A percentile compares a stretch with the other conserved stretches of the same genome.
Conservation (phyloP, 805 yeast genomes). For the Kluyveromyces lactis region DNA sequence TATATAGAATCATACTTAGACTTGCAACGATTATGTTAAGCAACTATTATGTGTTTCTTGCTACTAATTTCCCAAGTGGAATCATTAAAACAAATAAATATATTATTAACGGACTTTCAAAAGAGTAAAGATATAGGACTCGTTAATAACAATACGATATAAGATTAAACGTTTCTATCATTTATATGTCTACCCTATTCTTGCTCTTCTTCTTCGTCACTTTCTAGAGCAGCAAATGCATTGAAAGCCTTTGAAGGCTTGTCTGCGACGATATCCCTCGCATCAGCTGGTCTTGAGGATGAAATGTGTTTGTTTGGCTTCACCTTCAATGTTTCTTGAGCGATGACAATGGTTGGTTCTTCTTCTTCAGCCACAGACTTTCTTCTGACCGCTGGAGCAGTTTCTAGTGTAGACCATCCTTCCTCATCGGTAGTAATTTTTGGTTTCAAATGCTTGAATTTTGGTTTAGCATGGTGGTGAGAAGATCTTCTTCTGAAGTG, state of each 20-base stretch:
- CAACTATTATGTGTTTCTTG: too few species aligned
- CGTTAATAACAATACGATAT: too few species aligned
- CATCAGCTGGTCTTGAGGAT: conserved; percentile 64
- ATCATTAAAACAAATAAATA: too few species aligned
- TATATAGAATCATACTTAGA: too few species aligned
- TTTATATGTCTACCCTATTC: not conserved
- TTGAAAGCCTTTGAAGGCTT: conserved; percentile 61
- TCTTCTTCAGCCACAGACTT: conserved; percentile 30
- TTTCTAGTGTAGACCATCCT: conserved; percentile 72
- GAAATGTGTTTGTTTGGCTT: conserved; percentile 70
- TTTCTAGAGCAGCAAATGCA: conserved; percentile 72
- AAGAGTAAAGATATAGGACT: too few species aligned
- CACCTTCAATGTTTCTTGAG: conserved; percentile 44
- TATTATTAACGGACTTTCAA: too few species aligned
- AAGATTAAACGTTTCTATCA: too few species aligned
- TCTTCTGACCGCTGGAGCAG: conserved; percentile 27
- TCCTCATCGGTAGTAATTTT: conserved; percentile 57
- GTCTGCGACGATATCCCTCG: conserved; percentile 63
- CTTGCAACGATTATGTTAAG: too few species aligned
- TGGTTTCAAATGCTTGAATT: conserved; percentile 48
- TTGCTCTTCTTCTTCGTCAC: conserved; percentile 45
- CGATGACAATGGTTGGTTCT: conserved; percentile 32
- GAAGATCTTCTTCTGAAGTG: conserved; percentile 52
- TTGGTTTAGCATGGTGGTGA: conserved; percentile 38
- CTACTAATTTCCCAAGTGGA: too few species aligned